A percentile compares a stretch with the other conserved stretches of the same genome.
These are phyloP conservation scores for Clonostachys chloroleuca DNA, from an alignment of 2,329 filamentous ascomycete genomes.

Conservation along the genomic window DNA sequence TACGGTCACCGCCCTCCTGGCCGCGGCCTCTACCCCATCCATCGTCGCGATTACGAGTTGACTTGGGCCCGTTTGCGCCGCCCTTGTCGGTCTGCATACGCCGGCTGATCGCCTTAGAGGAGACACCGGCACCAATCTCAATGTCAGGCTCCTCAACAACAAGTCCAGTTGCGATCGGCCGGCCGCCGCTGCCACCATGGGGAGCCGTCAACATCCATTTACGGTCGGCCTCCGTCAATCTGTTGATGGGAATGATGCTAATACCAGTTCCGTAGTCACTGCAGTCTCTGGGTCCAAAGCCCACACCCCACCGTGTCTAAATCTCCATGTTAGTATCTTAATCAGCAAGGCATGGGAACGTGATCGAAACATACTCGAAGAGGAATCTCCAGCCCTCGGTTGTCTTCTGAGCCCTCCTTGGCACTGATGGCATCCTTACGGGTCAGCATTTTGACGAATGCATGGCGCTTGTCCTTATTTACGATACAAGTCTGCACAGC, in stretches of 20 bases:
- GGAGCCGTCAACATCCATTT: conserved; percentile 97
- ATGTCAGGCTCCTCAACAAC: conserved; percentile 97
- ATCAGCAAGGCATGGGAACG: neutral
- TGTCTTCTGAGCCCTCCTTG: conserved; percentile 82
- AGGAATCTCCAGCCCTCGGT: conserved; percentile 66
- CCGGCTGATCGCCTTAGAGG: conserved; percentile 78
- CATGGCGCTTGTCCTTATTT: conserved; percentile 96
- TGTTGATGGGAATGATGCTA: conserved; percentile 87
- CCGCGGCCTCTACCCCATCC: conserved; percentile 8
- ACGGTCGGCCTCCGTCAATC: conserved; percentile 90
- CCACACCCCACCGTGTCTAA: conserved; percentile 93
- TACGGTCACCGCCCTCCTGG: conserved; percentile 15
- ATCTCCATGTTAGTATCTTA: conserved; percentile 8
- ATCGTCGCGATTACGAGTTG: conserved; percentile 39
- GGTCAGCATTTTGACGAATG: conserved; percentile 97
- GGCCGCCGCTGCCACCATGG: conserved; percentile 86
- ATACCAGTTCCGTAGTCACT: conserved; percentile 91
- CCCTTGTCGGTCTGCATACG: conserved; percentile 67
- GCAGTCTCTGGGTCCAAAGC: conserved; percentile 94
- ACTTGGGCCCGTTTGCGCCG: conserved; percentile 61
- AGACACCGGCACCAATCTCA: conserved; percentile 95
- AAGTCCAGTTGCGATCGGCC: conserved; percentile 74
- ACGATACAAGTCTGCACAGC: conserved; percentile 96
- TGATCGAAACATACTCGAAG: conserved; percentile 54
- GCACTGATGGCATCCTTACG: conserved; percentile 80